A percentile compares a stretch with the other conserved stretches of the same genome.
Evolutionary conservation across 805 yeast genomes (phyloP).

Genomic region (Grigorovia yakushimaensis): DNA sequence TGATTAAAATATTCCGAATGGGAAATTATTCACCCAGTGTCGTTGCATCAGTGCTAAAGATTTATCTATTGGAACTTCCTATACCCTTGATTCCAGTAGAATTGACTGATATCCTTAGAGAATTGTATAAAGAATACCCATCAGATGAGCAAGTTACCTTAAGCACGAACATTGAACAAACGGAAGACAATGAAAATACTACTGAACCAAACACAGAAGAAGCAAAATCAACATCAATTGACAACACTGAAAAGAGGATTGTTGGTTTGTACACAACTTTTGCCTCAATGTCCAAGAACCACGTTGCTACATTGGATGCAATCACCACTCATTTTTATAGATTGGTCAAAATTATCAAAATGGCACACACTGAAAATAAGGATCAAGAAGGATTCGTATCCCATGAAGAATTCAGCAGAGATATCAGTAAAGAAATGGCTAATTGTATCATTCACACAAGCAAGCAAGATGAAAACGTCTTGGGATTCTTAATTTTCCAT

Average conservation of each 20-base stretch:
- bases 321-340: conserved; percentile 67
- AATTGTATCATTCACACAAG: conserved; percentile 41
- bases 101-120: conserved; percentile 56
- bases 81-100: conserved; percentile 60
- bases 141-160: conserved; percentile 14
- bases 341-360: conserved; percentile 42
- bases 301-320: conserved; percentile 72
- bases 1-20: conserved; percentile 26
- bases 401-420: conserved; percentile 31
- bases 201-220: conserved; percentile 13
- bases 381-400: conserved; percentile 11
- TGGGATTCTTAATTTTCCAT: conserved; percentile 46
- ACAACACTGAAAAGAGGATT: conserved; percentile 38
- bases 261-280: conserved; percentile 58
- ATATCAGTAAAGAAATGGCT: conserved; percentile 60
- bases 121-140: conserved; percentile 49
- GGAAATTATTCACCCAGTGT: conserved; percentile 40
- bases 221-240: conserved; percentile 19
- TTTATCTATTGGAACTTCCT: conserved; percentile 71
- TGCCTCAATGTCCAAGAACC: conserved; percentile 56
- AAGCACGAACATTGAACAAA: conserved; percentile 6
- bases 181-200: conserved; percentile 7
- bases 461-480: conserved; percentile 45
- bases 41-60: conserved; percentile 58
- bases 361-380: conserved; percentile 27